Evolutionary conservation across 2,329 filamentous ascomycete species (phyloP).

Genomic region (Penicillium sp.): DNA sequence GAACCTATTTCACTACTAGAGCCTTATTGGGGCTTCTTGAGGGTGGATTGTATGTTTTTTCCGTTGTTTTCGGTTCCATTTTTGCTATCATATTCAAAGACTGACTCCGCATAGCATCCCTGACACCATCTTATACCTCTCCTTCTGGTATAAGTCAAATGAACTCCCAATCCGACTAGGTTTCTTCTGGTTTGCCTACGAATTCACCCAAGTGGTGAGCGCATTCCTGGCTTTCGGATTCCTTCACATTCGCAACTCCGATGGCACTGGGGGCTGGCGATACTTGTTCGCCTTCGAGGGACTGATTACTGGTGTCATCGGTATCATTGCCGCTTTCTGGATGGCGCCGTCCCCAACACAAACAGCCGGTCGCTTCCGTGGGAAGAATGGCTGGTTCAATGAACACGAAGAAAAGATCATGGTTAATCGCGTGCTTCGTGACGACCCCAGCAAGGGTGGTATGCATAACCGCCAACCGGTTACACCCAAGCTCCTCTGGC

Average conservation of each 20-base stretch:
- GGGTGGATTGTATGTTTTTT: slow-evolving; percentile 59
- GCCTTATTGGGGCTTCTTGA: slow-evolving; percentile 51
- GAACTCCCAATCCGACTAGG: slow-evolving; percentile 67
- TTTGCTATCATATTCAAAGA: background rate
- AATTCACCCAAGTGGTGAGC: slow-evolving; percentile 46
- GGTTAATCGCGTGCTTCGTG: slow-evolving; percentile 60
- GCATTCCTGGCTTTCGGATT: slow-evolving; percentile 49
- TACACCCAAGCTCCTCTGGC: slow-evolving; percentile 48
- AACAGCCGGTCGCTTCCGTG: slow-evolving; percentile 60
- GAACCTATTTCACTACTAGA: slow-evolving; percentile 43
- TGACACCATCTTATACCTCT: slow-evolving; percentile 56
- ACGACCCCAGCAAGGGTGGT: slow-evolving; percentile 57
- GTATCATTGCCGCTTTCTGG: slow-evolving; percentile 57
- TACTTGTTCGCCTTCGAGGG: slow-evolving; percentile 45
- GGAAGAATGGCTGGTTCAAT: slow-evolving; percentile 64
- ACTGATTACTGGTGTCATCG: slow-evolving; percentile 55
- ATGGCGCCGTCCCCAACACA: slow-evolving; percentile 64
- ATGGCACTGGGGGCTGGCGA: slow-evolving; percentile 43
- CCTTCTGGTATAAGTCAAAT: slow-evolving; percentile 71
- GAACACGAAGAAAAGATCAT: slow-evolving; percentile 68
- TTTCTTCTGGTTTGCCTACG: slow-evolving; percentile 68
- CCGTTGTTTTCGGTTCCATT: no score
- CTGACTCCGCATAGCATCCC: slow-evolving; percentile 34
- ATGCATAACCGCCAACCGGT: slow-evolving; percentile 62
- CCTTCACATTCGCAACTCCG: slow-evolving; percentile 37